Evolutionary conservation across 257 asterid genomes (phyloP), one percentile per base, ranked within the genome.

Genomic region (Handroanthus guayacan): DNA sequence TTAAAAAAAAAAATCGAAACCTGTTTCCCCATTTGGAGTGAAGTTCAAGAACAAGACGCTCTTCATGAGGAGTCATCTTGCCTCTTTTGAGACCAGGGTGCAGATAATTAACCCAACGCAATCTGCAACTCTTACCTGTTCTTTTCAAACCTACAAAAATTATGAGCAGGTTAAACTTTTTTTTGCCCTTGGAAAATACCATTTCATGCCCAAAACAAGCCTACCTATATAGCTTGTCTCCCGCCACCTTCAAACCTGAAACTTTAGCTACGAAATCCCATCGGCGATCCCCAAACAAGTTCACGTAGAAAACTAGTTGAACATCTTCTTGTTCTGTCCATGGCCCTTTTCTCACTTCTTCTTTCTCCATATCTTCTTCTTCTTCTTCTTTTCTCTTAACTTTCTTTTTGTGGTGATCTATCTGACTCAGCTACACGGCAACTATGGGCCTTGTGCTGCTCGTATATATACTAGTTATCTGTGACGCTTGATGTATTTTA

Each of bases 221-320:
- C 89, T 94, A 94, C 97, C 98, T 87, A 80, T 79, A 70, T 69
- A 67, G 74, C 69, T 80, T 74, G 81, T 92, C 98, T 88, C 98
- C 98, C 98, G 82, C 98, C 97, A 90, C 97, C 97, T 89, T 87
- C 98, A 94, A 94, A 94, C 98, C 98, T 94, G 98, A 94, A 51
- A 94, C 97, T 87, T 91, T 90, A 0, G 98, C 96, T 82, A 93
- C 84, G 94, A 93, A 93, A 82, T 93, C 97, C 98, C 98, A 94
- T 39, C 98, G 90, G 2, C 98, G 92, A 38, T 94, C 98, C 10
- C 97, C 98, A 16, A 92, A 92, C 68, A 94, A 83, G 84, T 89
- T 92, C 84, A 92, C 98, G 83, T 91, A 89, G 45, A 94, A 89
- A 6, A 75, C 91, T 43, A 92, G 86, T 82, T 94, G 97, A 12